Conservation (phyloP, 2,329 filamentous ascomycete genomes). For the Macroventuria anomochaeta region DNA sequence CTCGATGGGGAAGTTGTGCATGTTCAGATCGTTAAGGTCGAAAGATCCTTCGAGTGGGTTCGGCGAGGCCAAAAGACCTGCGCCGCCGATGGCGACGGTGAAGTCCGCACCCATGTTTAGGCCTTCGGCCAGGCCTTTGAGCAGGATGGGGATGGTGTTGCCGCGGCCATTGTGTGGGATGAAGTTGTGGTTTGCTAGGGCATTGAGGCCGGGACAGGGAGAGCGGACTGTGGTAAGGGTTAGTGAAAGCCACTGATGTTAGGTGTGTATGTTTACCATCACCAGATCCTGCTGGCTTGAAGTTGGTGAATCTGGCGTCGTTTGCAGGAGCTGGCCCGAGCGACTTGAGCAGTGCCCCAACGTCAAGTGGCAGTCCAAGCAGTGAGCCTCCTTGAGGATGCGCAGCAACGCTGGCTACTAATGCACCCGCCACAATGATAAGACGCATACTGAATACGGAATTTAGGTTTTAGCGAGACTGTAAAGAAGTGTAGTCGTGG, state of each 20-base stretch:
- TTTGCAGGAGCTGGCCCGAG: slow-evolving; percentile 17
- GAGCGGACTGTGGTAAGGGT: slow-evolving; percentile 17
- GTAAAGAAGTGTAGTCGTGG: neutral
- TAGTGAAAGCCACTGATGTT: neutral
- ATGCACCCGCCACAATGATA: neutral
- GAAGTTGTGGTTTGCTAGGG: slow-evolving; percentile 30
- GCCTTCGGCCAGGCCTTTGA: slow-evolving; percentile 25
- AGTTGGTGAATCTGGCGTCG: slow-evolving; percentile 24
- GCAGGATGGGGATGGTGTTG: slow-evolving; percentile 24
- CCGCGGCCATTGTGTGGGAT: slow-evolving; percentile 22
- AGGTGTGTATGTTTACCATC: slow-evolving; percentile 13
- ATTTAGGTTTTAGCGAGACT: neutral
- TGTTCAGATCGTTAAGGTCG: slow-evolving; percentile 22
- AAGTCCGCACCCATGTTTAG: slow-evolving; percentile 30
- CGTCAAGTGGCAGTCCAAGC: slow-evolving; percentile 17
- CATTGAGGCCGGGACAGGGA: slow-evolving; percentile 25
- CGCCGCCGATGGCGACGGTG: slow-evolving; percentile 20
- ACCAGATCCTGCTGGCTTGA: slow-evolving; percentile 12
- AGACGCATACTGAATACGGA: slow-evolving; percentile 3
- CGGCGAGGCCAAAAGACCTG: slow-evolving; percentile 21
- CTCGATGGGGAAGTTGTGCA: slow-evolving; percentile 32
- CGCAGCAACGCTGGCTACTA: slow-evolving; percentile 1
- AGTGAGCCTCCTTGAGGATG: slow-evolving; percentile 12
- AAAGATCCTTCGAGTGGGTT: slow-evolving; percentile 25
- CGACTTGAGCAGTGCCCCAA: slow-evolving; percentile 13